Evolutionary conservation across 805 yeast genomes (phyloP).

Genomic region (Clavispora vitiphila): DNA sequence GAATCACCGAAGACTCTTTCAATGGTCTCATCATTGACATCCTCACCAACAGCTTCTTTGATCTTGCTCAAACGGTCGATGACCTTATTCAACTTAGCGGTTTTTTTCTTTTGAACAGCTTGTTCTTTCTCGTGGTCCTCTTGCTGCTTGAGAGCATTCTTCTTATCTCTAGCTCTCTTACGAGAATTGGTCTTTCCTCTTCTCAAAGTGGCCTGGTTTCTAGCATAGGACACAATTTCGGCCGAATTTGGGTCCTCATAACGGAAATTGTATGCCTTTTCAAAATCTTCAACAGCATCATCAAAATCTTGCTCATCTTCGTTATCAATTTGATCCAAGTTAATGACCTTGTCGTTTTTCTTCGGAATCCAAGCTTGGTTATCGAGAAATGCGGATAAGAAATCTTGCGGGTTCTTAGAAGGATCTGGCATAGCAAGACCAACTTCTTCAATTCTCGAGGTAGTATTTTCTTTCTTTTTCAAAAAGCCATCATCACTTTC

Average conservation of each 20-base stretch:
- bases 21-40: constrained; percentile 53
- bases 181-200: constrained; percentile 70
- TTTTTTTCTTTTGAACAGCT: constrained; percentile 65
- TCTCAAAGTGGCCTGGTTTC: constrained; percentile 88
- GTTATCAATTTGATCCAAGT: constrained; percentile 46
- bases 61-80: constrained; percentile 65
- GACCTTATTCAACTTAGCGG: constrained; percentile 69
- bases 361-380: constrained; percentile 88
- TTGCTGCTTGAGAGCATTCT: constrained; percentile 48
- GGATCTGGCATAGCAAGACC: constrained; percentile 56
- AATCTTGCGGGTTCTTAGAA: constrained; percentile 53
- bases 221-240: constrained; percentile 90
- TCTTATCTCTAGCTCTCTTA: constrained; percentile 75
- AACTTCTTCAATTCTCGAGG: constrained; percentile 18
- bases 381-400: constrained; percentile 66
- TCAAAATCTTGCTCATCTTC: constrained; percentile 83
- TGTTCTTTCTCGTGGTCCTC: constrained; percentile 54
- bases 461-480: constrained; percentile 46
- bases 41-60: constrained; percentile 64
- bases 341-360: constrained; percentile 52
- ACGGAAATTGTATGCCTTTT: constrained; percentile 89
- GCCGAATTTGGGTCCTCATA: constrained; percentile 89
- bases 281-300: constrained; percentile 85
- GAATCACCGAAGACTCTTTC: constrained; percentile 67
- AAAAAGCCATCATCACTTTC: constrained; percentile 48